Conservation (phyloP, 2,329 filamentous ascomycete genomes). For the Graphilbum sp. region DNA sequence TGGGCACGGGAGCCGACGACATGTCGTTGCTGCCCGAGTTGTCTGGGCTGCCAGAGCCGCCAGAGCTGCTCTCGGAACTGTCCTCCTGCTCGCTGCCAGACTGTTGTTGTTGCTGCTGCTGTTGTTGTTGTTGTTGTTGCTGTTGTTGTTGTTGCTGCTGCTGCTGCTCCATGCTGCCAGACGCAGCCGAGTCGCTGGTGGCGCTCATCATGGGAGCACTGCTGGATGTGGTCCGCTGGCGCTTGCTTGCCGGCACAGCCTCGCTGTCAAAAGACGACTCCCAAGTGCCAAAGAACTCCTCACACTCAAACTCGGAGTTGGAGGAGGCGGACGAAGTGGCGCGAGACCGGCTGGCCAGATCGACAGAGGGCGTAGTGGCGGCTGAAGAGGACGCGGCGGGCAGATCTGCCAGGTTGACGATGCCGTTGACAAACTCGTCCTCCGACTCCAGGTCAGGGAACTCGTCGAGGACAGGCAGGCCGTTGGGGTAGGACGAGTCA, state of each 20-base stretch:
- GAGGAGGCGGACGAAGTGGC: slow-evolving; percentile 54
- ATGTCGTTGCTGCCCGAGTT: slow-evolving; percentile 13
- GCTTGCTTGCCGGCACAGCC: slow-evolving; percentile 42
- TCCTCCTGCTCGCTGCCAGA: slow-evolving; percentile 1
- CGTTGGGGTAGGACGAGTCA: slow-evolving; percentile 30
- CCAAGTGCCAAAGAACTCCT: slow-evolving; percentile 55
- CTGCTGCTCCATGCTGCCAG: slow-evolving; percentile 19
- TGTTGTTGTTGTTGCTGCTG: not conserved
- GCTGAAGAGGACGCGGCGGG: slow-evolving; percentile 20
- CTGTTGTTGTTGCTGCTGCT: slow-evolving; percentile 12
- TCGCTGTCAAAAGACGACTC: slow-evolving; percentile 35
- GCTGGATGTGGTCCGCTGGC: slow-evolving; percentile 28
- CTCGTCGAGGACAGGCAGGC: slow-evolving; percentile 63
- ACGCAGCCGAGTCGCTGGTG: slow-evolving; percentile 16
- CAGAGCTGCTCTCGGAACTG: slow-evolving; percentile 7
- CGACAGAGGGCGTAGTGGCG: slow-evolving; percentile 12
- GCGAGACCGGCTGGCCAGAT: slow-evolving; percentile 38
- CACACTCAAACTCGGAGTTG: slow-evolving; percentile 47
- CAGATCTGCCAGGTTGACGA: slow-evolving; percentile 33
- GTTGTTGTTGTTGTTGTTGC: slow-evolving; percentile 12
- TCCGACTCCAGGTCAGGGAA: slow-evolving; percentile 84
- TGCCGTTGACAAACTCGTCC: slow-evolving; percentile 63
- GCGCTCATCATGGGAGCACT: slow-evolving; percentile 23
- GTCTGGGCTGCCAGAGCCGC: slow-evolving; percentile 17
- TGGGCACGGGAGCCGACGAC: slow-evolving; percentile 34